Base-by-base conservation (phyloP, 257 asterid genomes). In the Solanum peruvianum region DNA sequence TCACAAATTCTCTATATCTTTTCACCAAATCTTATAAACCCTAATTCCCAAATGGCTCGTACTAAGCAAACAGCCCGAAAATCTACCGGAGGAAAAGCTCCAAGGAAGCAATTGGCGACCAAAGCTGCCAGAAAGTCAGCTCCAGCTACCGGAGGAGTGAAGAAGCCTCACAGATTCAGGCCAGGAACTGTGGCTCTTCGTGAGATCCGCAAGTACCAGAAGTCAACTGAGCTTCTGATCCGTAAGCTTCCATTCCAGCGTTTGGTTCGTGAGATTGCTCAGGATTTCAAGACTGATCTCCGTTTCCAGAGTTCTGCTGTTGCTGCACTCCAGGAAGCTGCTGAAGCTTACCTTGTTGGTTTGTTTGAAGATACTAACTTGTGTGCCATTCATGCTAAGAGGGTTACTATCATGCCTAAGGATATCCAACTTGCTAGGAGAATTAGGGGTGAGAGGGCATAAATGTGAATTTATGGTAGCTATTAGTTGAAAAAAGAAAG, bases 81-180 rank as follows among this genome's bases (percentile, higher is more conserved):
- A 70, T 90, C 92, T 85, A 90, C 92, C 5, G 90, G 92, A 14
- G 91, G 93, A 2, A 91, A 90, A 85, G 92, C 92, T n/a, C 92
- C 91, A 2, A 87, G 91, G 84, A 91, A 91, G 84, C 92, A 91
- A 31, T 56, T 91, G 37, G 91, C 91, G 16, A 89, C 91, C 2
- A 90, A 90, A 85, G 90, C 91, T 0, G 92, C 92, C 2, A 88
- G 92, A 41, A 90, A 90, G 83, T 90, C 92, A 9, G 92, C 92
- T 42, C 91, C 91, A 10, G 91, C 92, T 0, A 90, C 90, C 8
- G 90, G 92, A 21, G 92, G 91, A 60, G 92, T 90, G 81, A 90
- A 90, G 90, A 90, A 90, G 85, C 91, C 92, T 6, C 90, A 90
- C 62, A 73, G 92, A 11, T 90, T 87, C 85, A 87, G 91, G 41